phyloP scores from a whole-genome alignment of 768 basidiomycete species.

The Hortiboletus campestris region DNA sequence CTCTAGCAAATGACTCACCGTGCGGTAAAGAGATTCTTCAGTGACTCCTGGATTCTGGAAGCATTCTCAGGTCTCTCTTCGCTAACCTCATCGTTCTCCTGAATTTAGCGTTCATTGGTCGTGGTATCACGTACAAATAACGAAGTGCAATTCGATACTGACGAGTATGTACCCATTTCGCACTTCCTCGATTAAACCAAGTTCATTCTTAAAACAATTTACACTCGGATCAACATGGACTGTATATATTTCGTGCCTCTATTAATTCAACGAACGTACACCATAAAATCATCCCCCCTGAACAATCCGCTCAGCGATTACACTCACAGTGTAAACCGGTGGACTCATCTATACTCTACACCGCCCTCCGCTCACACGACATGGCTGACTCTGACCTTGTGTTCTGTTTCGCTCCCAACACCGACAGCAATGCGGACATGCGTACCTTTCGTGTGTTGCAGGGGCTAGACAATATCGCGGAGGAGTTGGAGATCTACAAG shows the following conservation, averaged over 20 bases:
- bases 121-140: constrained; percentile 29
- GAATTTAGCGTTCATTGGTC: constrained; percentile 19
- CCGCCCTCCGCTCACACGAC: background rate
- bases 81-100: constrained; percentile 27
- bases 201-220: constrained; percentile 19
- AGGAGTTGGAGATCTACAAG: constrained; percentile 43
- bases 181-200: constrained; percentile 13
- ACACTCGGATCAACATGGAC: constrained; percentile 22
- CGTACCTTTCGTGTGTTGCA: constrained; percentile 45
- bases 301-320: background rate
- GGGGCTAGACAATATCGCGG: constrained; percentile 26
- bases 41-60: constrained; percentile 1
- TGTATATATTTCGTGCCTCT: constrained; percentile 14
- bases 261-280: constrained; percentile 2
- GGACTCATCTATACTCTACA: background rate
- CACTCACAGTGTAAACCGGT: background rate
- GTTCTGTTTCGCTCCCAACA: constrained; percentile 38
- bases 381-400: constrained; percentile 38
- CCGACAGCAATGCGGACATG: constrained; percentile 33
- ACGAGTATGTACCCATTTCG: constrained; percentile 13
- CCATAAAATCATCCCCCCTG: background rate
- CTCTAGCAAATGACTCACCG: background rate
- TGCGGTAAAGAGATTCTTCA: background rate
- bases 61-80: constrained; percentile 1
- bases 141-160: constrained; percentile 3